These are phyloP conservation scores for Microglena sp. DNA, from an alignment of 139 green algal species.

Conservation along the genomic window DNA sequence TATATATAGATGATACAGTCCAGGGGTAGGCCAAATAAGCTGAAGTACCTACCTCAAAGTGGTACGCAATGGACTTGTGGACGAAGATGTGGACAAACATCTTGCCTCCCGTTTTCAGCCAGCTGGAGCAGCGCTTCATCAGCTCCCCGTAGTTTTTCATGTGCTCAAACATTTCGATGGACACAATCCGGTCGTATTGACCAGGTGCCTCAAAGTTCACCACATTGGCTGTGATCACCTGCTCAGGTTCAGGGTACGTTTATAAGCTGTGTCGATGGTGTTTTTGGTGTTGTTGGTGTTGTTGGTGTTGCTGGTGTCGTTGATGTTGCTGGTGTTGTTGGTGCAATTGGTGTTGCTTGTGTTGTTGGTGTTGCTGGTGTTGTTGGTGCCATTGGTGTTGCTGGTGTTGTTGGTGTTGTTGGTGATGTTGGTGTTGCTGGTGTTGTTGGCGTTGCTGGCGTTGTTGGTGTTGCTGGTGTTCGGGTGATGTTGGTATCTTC, in stretches of 20 bases:
- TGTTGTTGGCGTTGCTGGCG: not conserved
- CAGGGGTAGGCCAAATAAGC: no score
- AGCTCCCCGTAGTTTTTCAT: conserved; percentile 74
- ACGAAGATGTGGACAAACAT: conserved; percentile 94
- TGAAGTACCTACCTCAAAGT: no score
- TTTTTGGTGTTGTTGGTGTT: no score
- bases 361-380: not conserved
- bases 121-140: conserved; percentile 52
- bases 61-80: no score
- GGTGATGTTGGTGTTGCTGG: not conserved
- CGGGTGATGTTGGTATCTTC: not conserved
- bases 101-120: conserved; percentile 67
- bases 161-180: conserved; percentile 97
- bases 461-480: not conserved
- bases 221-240: conserved; percentile 40
- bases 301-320: no score
- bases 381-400: not conserved
- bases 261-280: no score
- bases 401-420: not conserved
- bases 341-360: not conserved
- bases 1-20: no score
- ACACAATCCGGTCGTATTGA: conserved; percentile 76
- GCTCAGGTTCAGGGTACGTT: no score
- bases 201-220: conserved; percentile 29
- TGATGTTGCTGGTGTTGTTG: no score